phyloP scores from a whole-genome alignment of 441 rosid genomes.

The Corymbia citriodora region DNA sequence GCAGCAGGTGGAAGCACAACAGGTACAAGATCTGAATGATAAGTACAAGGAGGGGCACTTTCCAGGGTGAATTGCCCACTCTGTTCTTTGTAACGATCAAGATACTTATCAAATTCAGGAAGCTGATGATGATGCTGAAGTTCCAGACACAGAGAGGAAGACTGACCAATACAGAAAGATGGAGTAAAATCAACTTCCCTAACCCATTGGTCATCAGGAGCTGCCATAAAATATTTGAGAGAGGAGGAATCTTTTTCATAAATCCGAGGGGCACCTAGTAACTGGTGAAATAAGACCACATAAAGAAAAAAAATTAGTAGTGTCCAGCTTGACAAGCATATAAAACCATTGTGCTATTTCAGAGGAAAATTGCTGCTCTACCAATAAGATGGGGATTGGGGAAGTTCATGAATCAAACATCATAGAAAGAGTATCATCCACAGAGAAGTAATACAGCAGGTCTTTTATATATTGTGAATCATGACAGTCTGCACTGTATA shows the following conservation, averaged over 20 bases:
- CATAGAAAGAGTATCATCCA: not conserved
- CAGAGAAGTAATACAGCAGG: not conserved
- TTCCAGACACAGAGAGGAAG: constrained; percentile 54
- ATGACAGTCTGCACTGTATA: not conserved
- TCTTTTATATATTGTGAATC: not conserved
- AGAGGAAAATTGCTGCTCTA: not conserved
- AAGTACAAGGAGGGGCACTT: constrained; percentile 30
- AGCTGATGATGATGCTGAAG: constrained; percentile 27
- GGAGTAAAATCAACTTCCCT: constrained; percentile 57
- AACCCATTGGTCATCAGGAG: constrained; percentile 62
- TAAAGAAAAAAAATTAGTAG: not conserved
- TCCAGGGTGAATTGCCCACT: constrained; percentile 21
- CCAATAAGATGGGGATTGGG: not conserved
- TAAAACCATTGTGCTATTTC: not conserved
- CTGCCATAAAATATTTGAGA: constrained; percentile 13
- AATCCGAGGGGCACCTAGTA: constrained; percentile 66
- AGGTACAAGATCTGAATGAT: constrained; percentile 37
- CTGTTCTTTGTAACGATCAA: constrained; percentile 33
- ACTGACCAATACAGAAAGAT: constrained; percentile 48
- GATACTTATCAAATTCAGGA: constrained; percentile 43
- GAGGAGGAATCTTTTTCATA: constrained; percentile 23
- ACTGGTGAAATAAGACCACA: constrained; percentile 15
- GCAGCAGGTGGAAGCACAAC: constrained; percentile 49
- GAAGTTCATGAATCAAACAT: not conserved
- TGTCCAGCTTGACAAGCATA: not conserved